These are phyloP conservation scores for Colletotrichum sp. DNA, from an alignment of 2,329 filamentous ascomycete species.

Conservation along the genomic window DNA sequence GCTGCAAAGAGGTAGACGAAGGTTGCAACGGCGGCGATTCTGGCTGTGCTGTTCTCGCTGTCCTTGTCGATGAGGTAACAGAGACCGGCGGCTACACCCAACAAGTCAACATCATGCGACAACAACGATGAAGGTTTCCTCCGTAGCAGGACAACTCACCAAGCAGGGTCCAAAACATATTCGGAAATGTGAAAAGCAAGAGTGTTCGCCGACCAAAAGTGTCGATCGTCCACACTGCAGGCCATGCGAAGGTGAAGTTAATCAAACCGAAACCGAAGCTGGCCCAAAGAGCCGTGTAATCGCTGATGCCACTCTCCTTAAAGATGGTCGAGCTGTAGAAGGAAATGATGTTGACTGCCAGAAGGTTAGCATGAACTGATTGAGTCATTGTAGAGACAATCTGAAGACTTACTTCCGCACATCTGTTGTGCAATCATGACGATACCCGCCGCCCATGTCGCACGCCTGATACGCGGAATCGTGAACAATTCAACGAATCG, in stretches of 20 bases:
- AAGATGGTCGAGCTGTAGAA: constrained; percentile 56
- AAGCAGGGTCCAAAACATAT: constrained; percentile 67
- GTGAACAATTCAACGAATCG: constrained; percentile 63
- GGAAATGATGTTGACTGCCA: constrained; percentile 50
- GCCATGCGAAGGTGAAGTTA: constrained; percentile 71
- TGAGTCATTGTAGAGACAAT: not conserved
- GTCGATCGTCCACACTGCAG: constrained; percentile 71
- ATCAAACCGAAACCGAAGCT: constrained; percentile 55
- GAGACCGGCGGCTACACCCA: constrained; percentile 37
- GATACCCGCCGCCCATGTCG: constrained; percentile 69
- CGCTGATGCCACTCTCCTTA: constrained; percentile 41
- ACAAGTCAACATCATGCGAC: not conserved
- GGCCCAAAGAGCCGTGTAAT: constrained; percentile 43
- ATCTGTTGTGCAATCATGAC: constrained; percentile 73
- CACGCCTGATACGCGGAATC: constrained; percentile 61
- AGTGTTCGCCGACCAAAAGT: constrained; percentile 68
- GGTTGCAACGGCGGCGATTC: constrained; percentile 60
- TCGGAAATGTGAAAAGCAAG: constrained; percentile 69
- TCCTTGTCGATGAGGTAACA: constrained; percentile 38
- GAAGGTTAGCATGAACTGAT: not conserved
- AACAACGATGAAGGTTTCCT: not conserved
- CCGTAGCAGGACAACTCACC: constrained; percentile 23
- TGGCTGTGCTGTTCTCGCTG: constrained; percentile 39
- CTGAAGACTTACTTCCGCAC: constrained; percentile 49
- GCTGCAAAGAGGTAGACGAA: constrained; percentile 71